Conservation (phyloP, 345 rosid genomes). For the Jatropha curcas region DNA sequence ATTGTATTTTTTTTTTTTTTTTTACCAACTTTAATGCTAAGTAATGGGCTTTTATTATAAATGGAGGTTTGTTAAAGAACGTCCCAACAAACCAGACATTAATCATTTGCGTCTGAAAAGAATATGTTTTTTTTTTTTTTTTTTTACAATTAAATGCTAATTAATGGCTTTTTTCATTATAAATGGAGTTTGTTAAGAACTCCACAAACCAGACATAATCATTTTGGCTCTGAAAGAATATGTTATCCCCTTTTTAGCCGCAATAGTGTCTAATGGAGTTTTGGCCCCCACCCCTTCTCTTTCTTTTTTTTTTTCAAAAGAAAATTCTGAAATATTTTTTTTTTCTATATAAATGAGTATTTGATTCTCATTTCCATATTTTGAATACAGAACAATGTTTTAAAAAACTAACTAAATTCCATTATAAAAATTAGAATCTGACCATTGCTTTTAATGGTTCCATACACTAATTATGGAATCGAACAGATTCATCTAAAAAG, state of each 20-base stretch:
- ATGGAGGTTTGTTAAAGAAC: slow-evolving; percentile 30
- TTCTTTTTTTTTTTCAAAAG: not conserved
- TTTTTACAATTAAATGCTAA: slow-evolving; percentile 11
- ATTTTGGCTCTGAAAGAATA: slow-evolving; percentile 36
- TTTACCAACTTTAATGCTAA: slow-evolving; percentile 10
- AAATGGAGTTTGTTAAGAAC: slow-evolving; percentile 29
- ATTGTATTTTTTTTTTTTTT: not conserved
- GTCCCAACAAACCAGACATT: slow-evolving; percentile 38
- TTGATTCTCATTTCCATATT: slow-evolving; percentile 21
- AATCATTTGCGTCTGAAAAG: too few relatives aligned
- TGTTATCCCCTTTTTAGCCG: slow-evolving; percentile 37
- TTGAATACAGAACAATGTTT: slow-evolving; percentile 1
- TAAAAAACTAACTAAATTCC: slow-evolving; percentile 6
- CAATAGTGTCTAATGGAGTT: slow-evolving; percentile 28
- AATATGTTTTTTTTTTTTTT: not conserved
- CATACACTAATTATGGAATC: not conserved
- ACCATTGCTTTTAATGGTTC: not conserved
- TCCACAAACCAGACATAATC: slow-evolving; percentile 42
- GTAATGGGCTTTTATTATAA: slow-evolving; percentile 15
- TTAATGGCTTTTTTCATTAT: slow-evolving; percentile 14
- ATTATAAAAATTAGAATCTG: slow-evolving; percentile 10
- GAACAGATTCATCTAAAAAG: slow-evolving; percentile 14
- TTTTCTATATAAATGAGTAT: slow-evolving; percentile 7
- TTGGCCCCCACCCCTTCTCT: slow-evolving; percentile 36
- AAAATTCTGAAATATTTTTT: not conserved